Percentiles rank a stretch among this genome's conserved stretches.
phyloP scores from a whole-genome alignment of 768 basidiomycete genomes.

The Dictyophora rubrovolvata region DNA sequence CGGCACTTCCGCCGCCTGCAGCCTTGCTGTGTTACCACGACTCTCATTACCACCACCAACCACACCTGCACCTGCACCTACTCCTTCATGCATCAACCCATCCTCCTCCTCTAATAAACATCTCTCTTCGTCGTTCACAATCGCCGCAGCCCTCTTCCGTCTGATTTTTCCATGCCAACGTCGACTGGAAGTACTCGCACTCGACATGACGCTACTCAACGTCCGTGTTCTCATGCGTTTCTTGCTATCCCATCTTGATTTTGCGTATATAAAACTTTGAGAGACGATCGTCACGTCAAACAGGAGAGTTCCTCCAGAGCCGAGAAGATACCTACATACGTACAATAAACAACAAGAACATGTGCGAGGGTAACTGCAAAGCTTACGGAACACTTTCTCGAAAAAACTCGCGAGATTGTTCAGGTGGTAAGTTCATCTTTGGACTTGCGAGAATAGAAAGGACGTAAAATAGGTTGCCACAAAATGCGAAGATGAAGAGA shows the following conservation, averaged over 20 bases:
- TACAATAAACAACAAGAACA: neutral
- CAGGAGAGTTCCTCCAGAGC: conserved; percentile 84
- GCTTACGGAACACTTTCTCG: conserved; percentile 80
- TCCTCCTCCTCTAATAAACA: too few species aligned
- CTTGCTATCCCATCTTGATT: neutral
- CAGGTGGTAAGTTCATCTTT: conserved; percentile 42
- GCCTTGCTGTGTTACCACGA: too few species aligned
- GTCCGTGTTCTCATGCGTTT: neutral
- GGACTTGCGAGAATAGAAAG: conserved; percentile 80
- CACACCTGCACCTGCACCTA: too few species aligned
- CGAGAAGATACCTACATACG: conserved; percentile 69
- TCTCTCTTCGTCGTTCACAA: too few species aligned
- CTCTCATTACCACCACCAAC: too few species aligned
- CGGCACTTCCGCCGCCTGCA: too few species aligned
- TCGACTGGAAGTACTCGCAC: neutral
- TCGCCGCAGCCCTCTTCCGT: too few species aligned
- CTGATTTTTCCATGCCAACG: too few species aligned
- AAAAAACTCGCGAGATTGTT: conserved; percentile 55
- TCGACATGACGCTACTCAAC: neutral
- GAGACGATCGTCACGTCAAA: conserved; percentile 89
- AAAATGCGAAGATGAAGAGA: conserved; percentile 87
- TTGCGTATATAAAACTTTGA: conserved; percentile 67
- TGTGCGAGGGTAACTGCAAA: neutral
- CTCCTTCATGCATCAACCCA: too few species aligned
- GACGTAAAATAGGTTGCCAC: conserved; percentile 91